Conservation (phyloP, 805 yeast species). For the Suhomyces tanzawaensis region DNA sequence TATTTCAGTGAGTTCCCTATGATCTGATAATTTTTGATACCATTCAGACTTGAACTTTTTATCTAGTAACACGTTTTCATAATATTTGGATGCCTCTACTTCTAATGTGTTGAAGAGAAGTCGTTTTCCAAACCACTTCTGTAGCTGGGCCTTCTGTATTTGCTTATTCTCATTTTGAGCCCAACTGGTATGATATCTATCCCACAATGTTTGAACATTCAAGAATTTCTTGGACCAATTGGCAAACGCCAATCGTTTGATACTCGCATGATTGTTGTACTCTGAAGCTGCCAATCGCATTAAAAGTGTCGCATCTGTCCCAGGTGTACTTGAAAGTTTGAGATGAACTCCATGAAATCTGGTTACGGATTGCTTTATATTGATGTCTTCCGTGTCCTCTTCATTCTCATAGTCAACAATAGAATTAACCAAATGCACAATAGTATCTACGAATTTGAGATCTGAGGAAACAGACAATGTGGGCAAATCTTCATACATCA, state of each 20-base stretch:
- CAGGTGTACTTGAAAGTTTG: conserved; percentile 12
- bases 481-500: conserved; percentile 20
- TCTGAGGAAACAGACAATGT: conserved; percentile 18
- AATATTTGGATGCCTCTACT: conserved; percentile 12
- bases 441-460: conserved; percentile 18
- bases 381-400: conserved; percentile 12
- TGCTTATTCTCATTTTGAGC: not conserved
- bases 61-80: conserved; percentile 11
- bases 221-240: conserved; percentile 21
- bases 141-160: conserved; percentile 5
- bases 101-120: conserved; percentile 9
- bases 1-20: not conserved
- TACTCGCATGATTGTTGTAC: conserved; percentile 5
- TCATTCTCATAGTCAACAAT: conserved; percentile 31
- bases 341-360: conserved; percentile 23
- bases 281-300: conserved; percentile 30
- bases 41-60: conserved; percentile 9
- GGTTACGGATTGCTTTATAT: conserved; percentile 20
- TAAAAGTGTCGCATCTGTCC: conserved; percentile 18
- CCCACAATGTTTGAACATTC: not conserved
- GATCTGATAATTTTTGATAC: conserved; percentile 1
- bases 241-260: conserved; percentile 8
- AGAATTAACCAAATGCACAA: conserved; percentile 18
- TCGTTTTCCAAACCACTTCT: conserved; percentile 13
- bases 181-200: not conserved